phyloP scores from a whole-genome alignment of 805 yeast genomes.

The Huiozyma naganishii region DNA sequence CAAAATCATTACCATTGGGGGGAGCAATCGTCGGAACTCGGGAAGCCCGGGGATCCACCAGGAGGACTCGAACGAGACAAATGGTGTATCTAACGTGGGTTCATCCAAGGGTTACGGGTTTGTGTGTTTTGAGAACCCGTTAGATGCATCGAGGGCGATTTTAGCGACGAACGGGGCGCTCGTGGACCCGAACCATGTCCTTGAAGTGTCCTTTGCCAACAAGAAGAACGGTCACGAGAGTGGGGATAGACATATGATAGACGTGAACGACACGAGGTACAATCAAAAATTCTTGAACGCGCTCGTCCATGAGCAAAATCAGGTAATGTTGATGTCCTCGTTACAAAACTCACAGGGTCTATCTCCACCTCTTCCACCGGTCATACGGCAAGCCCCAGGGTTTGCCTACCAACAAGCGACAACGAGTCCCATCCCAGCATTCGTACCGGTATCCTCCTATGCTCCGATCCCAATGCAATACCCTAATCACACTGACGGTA shows the following conservation, averaged over 20 bases:
- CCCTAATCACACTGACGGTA: neutral
- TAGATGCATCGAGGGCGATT: slow-evolving; percentile 60
- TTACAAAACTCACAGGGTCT: neutral
- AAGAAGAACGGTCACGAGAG: slow-evolving; percentile 19
- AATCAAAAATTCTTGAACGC: slow-evolving; percentile 22
- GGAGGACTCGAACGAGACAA: neutral
- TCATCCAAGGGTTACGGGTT: slow-evolving; percentile 70
- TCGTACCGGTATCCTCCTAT: slow-evolving; percentile 1
- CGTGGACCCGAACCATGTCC: slow-evolving; percentile 39
- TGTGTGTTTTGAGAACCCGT: slow-evolving; percentile 58
- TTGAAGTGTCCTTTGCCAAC: slow-evolving; percentile 66
- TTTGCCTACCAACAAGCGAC: neutral
- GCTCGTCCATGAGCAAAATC: slow-evolving; percentile 15
- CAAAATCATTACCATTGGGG: slow-evolving; percentile 40
- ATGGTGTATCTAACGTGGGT: neutral
- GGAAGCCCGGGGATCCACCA: neutral
- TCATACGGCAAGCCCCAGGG: neutral
- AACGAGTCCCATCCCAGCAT: neutral
- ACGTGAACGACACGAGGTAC: slow-evolving; percentile 5
- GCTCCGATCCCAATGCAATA: neutral
- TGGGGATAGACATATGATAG: neutral
- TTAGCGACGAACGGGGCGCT: slow-evolving; percentile 33
- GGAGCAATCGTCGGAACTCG: slow-evolving; percentile 12
- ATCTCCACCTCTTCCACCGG: neutral
- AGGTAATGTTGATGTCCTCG: neutral